Conservation (phyloP, 768 basidiomycete genomes). For the Tricholoma sp. region DNA sequence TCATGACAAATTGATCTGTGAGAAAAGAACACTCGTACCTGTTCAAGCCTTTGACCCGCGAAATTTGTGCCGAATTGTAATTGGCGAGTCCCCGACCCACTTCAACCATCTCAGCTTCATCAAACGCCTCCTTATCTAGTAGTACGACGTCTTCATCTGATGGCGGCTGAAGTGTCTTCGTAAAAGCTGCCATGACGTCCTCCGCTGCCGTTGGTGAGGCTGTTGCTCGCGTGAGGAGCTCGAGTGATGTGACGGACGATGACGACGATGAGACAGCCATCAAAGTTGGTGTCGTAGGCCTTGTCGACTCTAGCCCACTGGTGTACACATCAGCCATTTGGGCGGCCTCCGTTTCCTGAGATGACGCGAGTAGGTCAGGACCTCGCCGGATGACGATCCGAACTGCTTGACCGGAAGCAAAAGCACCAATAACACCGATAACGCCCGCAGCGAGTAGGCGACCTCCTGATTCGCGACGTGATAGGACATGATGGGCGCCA, state of each 20-base stretch:
- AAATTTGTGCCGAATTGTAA: conserved; percentile 92
- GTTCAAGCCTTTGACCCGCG: conserved; percentile 81
- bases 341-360: conserved; percentile 19
- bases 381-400: conserved; percentile 58
- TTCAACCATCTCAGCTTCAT: conserved; percentile 68
- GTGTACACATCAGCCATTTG: conserved; percentile 29
- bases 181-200: conserved; percentile 12
- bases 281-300: conserved; percentile 51
- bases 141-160: conserved; percentile 28
- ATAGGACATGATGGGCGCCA: conserved; percentile 85
- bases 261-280: conserved; percentile 36
- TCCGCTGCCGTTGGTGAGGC: conserved; percentile 33
- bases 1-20: conserved; percentile 6
- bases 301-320: conserved; percentile 36
- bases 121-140: conserved; percentile 30
- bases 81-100: conserved; percentile 94
- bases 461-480: conserved; percentile 83
- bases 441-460: conserved; percentile 92
- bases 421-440: conserved; percentile 77
- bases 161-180: conserved; percentile 14
- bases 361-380: conserved; percentile 18
- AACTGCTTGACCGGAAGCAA: conserved; percentile 94
- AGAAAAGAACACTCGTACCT: conserved; percentile 51
- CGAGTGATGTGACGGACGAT: conserved; percentile 42
- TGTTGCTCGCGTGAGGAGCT: conserved; percentile 35